Base-by-base conservation (phyloP, 306 rosid genomes). In the Lathyrus sativus region DNA sequence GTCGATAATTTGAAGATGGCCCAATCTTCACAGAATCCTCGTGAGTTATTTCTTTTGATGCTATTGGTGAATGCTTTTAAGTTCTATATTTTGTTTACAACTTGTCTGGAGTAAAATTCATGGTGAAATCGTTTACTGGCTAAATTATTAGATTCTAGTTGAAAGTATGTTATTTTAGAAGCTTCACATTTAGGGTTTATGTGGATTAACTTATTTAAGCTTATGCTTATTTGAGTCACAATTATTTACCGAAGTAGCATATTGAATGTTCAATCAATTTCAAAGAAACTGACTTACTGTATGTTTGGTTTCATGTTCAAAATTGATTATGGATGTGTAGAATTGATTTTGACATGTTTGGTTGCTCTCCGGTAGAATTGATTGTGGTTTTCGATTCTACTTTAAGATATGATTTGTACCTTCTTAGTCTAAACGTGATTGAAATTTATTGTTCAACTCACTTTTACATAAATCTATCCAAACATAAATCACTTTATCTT, bases 1-100 rank as follows among this genome's bases (percentile, higher is more conserved):
- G 8, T 43, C 70, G 4, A 73, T 38, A 65, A 35, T 48, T 75
- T 80, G 65, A 78, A 61, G 75, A 90, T 87, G 92, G 82, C 88
- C 49, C 79, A 79, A 58, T 35, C 83, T 76, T 62, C 83, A 5
- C 80, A 75, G 58, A 78, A 79, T 70, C 76, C 85, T 59, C 61
- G 96, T 85, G 64, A 77, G 76, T 72, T 45, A 3, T 78, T 72
- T 17, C 37, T 70, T 74, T 38, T 69, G 26, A 22, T 14, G 19
- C 19, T 14, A 35, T 43, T 56, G 39, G 9, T 55, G 9, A 26
- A 12, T 55, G 61, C 29, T 19, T 50, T 50, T 51, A 51, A 18
- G 13, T 51, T 33, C 6, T 12, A 5, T 44, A 44, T 43, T 12
- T 12, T 11, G 2, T 43, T 46, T 46, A 18, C 22, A 2, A 24